These are phyloP conservation scores for Globisporangium mamillatum DNA, from an alignment of 352 stramenopile species.

Conservation along the genomic window DNA sequence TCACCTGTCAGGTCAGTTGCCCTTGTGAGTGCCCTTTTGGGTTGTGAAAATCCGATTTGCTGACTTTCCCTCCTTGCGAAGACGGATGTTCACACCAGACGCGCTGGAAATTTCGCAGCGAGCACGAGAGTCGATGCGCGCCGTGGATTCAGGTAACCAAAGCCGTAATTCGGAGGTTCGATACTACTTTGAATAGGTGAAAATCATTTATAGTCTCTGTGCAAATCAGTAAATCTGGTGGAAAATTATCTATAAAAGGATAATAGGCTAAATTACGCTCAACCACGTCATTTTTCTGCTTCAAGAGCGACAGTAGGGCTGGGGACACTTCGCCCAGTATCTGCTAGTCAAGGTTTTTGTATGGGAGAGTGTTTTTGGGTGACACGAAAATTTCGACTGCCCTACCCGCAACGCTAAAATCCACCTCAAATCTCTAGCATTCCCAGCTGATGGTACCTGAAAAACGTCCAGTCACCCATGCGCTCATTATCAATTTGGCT, in stretches of 20 bases:
- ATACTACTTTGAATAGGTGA: background rate
- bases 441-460: background rate
- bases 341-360: background rate
- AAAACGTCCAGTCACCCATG: background rate
- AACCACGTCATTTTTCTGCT: background rate
- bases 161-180: background rate
- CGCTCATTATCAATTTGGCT: background rate
- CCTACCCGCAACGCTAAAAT: slow-evolving; percentile 8
- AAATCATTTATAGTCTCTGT: background rate
- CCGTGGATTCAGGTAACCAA: background rate
- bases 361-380: slow-evolving; percentile 2
- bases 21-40: background rate
- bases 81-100: background rate
- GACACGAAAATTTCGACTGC: slow-evolving; percentile 7
- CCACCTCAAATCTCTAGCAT: background rate
- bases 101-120: background rate
- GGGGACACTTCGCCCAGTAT: background rate
- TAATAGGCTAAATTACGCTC: background rate
- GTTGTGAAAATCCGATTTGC: slow-evolving; percentile 1
- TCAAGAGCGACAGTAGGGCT: background rate
- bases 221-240: background rate
- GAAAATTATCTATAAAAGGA: background rate
- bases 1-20: background rate
- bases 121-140: background rate
- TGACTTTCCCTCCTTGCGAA: background rate